These are phyloP conservation scores for Actinomortierella ambigua DNA, from an alignment of 371 early-diverging fungal genomes.

Conservation along the genomic window DNA sequence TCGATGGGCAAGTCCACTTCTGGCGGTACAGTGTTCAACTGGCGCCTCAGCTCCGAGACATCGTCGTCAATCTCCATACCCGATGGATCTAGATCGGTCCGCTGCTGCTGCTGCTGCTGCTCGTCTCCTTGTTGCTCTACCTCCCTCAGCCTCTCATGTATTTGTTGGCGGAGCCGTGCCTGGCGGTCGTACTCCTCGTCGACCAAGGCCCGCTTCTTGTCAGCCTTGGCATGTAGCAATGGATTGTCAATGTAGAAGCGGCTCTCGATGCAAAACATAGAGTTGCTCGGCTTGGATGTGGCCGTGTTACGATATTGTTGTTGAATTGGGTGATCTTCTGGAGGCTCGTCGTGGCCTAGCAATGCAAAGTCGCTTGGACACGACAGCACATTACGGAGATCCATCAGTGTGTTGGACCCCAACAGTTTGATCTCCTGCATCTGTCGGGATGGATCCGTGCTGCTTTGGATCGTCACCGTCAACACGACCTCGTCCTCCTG, in stretches of 20 bases:
- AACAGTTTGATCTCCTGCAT: conserved; percentile 58
- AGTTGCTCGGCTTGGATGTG: conserved; percentile 53
- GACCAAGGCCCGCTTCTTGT: conserved; percentile 51
- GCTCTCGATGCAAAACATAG: conserved; percentile 61
- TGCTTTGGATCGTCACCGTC: conserved; percentile 52
- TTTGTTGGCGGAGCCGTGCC: too few relatives aligned
- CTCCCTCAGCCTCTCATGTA: too few relatives aligned
- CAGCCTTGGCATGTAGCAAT: conserved; percentile 49
- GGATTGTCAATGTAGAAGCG: conserved; percentile 61
- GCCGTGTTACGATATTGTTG: conserved; percentile 48
- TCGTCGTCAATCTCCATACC: too few relatives aligned
- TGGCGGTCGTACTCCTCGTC: conserved; percentile 46
- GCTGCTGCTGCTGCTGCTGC: too few relatives aligned
- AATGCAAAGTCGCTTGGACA: conserved; percentile 56
- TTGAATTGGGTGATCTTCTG: conserved; percentile 11
- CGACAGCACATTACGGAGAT: conserved; percentile 57
- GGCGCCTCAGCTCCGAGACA: too few relatives aligned
- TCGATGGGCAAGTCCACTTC: too few relatives aligned
- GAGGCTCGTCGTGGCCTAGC: conserved; percentile 46
- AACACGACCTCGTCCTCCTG: conserved; percentile 50
- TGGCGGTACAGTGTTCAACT: too few relatives aligned
- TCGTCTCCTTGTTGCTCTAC: too few relatives aligned
- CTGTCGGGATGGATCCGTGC: conserved; percentile 44
- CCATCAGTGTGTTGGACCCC: conserved; percentile 61
- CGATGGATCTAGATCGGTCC: too few relatives aligned